phyloP scores from a whole-genome alignment of 106 monocot species.

The Dendrobium huoshanense region DNA sequence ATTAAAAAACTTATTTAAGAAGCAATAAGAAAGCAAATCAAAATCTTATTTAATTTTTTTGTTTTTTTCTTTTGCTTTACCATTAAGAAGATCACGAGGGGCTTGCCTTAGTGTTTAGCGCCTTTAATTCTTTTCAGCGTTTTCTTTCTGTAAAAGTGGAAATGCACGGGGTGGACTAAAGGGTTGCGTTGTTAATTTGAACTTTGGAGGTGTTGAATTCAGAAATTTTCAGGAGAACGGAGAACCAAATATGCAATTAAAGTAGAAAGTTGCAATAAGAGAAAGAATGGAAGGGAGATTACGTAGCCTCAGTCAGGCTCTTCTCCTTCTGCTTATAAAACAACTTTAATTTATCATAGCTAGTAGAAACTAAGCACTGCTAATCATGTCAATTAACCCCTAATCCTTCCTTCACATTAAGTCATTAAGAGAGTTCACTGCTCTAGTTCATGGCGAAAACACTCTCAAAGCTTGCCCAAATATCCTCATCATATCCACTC shows the following conservation, averaged over 20 bases:
- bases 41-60: no score
- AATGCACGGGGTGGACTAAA: not conserved
- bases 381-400: no score
- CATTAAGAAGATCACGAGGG: not conserved
- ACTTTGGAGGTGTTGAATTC: no score
- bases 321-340: not conserved
- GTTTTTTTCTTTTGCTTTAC: not conserved
- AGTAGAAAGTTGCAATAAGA: not conserved
- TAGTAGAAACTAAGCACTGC: no score
- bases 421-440: not conserved
- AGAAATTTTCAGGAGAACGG: no score
- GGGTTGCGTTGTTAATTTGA: no score
- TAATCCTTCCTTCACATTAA: not conserved
- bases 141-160: not conserved
- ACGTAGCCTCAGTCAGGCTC: not conserved
- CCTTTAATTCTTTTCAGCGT: not conserved
- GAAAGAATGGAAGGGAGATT: not conserved
- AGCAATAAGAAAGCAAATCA: no score
- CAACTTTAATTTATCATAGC: no score
- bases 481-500: conserved; percentile 10
- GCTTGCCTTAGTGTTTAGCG: not conserved
- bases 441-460: conserved; percentile 15
- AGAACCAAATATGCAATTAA: not conserved
- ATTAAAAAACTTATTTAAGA: no score
- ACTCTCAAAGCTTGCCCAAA: conserved; percentile 12